These are phyloP conservation scores for Biscutella laevigata DNA, from an alignment of 441 rosid genomes.

Conservation along the genomic window DNA sequence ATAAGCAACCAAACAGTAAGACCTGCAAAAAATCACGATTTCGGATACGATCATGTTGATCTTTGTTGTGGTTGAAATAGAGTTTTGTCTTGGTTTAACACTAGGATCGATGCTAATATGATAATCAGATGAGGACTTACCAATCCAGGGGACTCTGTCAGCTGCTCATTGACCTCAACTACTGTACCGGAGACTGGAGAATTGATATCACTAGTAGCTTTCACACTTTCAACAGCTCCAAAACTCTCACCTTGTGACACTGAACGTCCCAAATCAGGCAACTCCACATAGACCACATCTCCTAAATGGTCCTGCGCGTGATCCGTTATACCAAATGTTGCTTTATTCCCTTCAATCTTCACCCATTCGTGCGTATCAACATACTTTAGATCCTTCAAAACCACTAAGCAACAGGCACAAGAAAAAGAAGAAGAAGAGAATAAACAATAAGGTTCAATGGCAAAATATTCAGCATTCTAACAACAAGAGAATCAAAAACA, in stretches of 20 bases:
- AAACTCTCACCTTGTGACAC: constrained; percentile 63
- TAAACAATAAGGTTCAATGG: not conserved
- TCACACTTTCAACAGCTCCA: constrained; percentile 96
- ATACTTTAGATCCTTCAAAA: constrained; percentile 72
- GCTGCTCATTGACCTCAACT: constrained; percentile 57
- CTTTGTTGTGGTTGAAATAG: not conserved
- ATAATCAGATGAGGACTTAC: constrained; percentile 36
- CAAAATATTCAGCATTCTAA: not conserved
- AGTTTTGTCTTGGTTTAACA: not conserved
- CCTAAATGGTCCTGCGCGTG: constrained; percentile 95
- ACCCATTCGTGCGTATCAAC: constrained; percentile 90
- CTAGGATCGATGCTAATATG: not conserved
- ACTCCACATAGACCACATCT: constrained; percentile 88
- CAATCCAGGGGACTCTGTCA: constrained; percentile 55
- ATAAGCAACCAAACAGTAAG: too few relatives aligned
- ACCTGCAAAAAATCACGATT: not conserved
- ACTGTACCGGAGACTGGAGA: constrained; percentile 88
- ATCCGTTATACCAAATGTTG: constrained; percentile 81
- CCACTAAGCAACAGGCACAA: constrained; percentile 32
- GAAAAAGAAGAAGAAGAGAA: not conserved
- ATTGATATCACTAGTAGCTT: constrained; percentile 84
- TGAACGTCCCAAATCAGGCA: constrained; percentile 61
- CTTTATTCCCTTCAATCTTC: constrained; percentile 62
- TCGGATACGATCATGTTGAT: not conserved
- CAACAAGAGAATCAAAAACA: not conserved